Conservation (phyloP, 345 rosid genomes). For the Eutrema heterophyllum region DNA sequence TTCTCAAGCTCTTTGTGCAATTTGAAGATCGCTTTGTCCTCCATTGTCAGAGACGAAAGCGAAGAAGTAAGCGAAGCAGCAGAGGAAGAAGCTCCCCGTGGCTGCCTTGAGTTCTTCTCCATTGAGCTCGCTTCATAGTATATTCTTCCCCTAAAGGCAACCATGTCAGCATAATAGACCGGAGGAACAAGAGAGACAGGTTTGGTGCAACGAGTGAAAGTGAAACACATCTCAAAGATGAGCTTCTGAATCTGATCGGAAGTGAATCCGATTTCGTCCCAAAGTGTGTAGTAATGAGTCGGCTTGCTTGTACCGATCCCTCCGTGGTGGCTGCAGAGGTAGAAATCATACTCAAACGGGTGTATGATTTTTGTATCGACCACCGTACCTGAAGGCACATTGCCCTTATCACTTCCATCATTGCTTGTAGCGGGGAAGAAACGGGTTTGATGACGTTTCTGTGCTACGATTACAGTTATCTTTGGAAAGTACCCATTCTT, state of each 20-base stretch:
- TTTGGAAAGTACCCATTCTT: conserved; percentile 45
- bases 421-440: conserved; percentile 40
- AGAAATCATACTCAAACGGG: conserved; percentile 75
- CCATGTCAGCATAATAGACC: conserved; percentile 79
- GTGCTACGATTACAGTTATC: conserved; percentile 69
- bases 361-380: conserved; percentile 69
- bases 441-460: conserved; percentile 79
- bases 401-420: conserved; percentile 47
- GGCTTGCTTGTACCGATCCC: conserved; percentile 87
- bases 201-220: conserved; percentile 82
- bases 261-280: conserved; percentile 64
- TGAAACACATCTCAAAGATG: conserved; percentile 75
- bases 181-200: conserved; percentile 84
- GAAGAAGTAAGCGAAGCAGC: conserved; percentile 40
- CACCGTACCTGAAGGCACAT: conserved; percentile 74
- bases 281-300: conserved; percentile 65
- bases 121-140: conserved; percentile 57
- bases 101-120: not conserved
- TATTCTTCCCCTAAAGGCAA: conserved; percentile 66
- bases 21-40: conserved; percentile 44
- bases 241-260: conserved; percentile 70
- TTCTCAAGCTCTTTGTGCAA: conserved; percentile 60
- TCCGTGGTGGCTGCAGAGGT: conserved; percentile 75
- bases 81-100: conserved; percentile 36
- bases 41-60: conserved; percentile 32